These are phyloP conservation scores for Chlamydomonas sphaeroides DNA, from an alignment of 139 green algal genomes.

Conservation along the genomic window DNA sequence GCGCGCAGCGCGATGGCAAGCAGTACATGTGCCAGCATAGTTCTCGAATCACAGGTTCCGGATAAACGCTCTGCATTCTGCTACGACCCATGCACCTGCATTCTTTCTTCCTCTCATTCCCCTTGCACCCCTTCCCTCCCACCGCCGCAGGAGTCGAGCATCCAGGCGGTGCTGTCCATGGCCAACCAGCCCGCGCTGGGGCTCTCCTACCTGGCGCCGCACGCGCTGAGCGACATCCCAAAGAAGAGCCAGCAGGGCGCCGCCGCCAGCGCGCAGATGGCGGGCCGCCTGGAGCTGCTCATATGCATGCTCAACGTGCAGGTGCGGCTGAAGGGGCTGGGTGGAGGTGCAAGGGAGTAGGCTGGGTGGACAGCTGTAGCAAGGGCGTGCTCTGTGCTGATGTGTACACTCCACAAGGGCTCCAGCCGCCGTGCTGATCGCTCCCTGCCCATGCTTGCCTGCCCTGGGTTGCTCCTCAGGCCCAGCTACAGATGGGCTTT, in stretches of 20 bases:
- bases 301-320: constrained; percentile 40
- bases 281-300: constrained; percentile 35
- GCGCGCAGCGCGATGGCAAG: too few species aligned
- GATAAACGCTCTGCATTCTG: too few species aligned
- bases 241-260: constrained; percentile 24
- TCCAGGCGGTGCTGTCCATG: constrained; percentile 39
- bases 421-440: too few species aligned
- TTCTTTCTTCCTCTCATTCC: not conserved
- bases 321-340: not conserved
- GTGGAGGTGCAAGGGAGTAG: too few species aligned
- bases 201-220: constrained; percentile 21
- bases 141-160: constrained; percentile 18
- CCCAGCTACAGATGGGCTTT: constrained; percentile 34
- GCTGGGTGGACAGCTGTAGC: too few species aligned
- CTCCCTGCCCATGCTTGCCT: too few species aligned
- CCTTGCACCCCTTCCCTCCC: not conserved
- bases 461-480: too few species aligned
- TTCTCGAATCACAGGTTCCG: too few species aligned
- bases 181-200: constrained; percentile 37
- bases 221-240: constrained; percentile 9
- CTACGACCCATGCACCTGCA: too few species aligned
- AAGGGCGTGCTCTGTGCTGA: too few species aligned
- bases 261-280: constrained; percentile 20
- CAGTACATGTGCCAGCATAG: too few species aligned
- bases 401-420: too few species aligned